Percentiles rank a stretch among this genome's conserved stretches.
phyloP scores from a whole-genome alignment of 129 eudicot species.

The Flaveria brownii region DNA sequence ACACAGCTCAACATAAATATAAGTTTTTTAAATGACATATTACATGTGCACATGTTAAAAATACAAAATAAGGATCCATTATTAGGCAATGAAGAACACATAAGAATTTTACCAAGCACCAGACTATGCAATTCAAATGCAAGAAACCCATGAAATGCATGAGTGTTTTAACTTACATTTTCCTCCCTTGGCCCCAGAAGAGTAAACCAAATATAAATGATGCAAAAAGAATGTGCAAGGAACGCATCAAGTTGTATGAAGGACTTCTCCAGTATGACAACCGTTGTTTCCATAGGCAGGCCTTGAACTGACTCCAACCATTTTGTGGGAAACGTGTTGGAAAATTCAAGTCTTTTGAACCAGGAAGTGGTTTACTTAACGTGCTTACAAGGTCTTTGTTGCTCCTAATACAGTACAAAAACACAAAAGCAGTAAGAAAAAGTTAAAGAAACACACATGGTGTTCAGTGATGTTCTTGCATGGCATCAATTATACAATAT shows the following conservation, averaged over 20 bases:
- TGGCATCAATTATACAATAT: constrained; percentile 3
- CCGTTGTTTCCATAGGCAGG: constrained; percentile 45
- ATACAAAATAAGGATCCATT: no score
- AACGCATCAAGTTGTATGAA: constrained; percentile 44
- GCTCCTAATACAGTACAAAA: constrained; percentile 29
- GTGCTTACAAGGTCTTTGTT: constrained; percentile 30
- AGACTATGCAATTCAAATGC: background rate
- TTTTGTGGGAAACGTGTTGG: constrained; percentile 39
- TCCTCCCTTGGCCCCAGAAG: constrained; percentile 44
- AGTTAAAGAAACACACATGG: background rate
- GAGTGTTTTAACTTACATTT: constrained; percentile 33
- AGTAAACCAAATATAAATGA: constrained; percentile 39
- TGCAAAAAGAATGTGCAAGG: constrained; percentile 29
- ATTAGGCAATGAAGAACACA: background rate
- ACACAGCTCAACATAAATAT: background rate
- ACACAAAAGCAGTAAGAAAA: background rate
- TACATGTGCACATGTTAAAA: no score
- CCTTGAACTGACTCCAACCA: constrained; percentile 40
- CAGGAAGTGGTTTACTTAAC: constrained; percentile 35
- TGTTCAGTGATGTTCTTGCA: background rate
- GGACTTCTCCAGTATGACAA: constrained; percentile 52
- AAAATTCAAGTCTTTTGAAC: constrained; percentile 40
- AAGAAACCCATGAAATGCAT: background rate
- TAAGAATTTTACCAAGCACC: background rate
- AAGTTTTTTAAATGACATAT: no score